Evolutionary conservation across 1,284 basidiomycete species (phyloP).

Genomic region (Naganishia sp.): DNA sequence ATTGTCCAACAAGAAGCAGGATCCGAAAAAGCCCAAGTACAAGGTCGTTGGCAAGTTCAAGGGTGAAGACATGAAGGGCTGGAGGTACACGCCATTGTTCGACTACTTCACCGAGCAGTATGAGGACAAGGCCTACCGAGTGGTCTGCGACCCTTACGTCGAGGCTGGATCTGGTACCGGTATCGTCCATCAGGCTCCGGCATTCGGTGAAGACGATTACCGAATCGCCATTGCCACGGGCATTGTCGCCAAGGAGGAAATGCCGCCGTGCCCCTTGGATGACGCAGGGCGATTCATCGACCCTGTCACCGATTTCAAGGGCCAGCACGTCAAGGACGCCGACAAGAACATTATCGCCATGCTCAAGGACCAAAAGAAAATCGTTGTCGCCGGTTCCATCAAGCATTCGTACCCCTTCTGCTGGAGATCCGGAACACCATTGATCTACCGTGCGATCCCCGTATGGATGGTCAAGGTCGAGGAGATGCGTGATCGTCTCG

Average conservation of each 20-base stretch:
- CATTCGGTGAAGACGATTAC: constrained; percentile 98
- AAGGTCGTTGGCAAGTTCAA: constrained; percentile 86
- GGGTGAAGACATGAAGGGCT: constrained; percentile 91
- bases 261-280: constrained; percentile 94
- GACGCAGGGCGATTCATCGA: constrained; percentile 84
- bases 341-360: constrained; percentile 93
- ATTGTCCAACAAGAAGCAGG: constrained; percentile 58
- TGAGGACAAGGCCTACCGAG: constrained; percentile 87
- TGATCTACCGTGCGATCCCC: constrained; percentile 95
- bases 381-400: constrained; percentile 84
- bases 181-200: constrained; percentile 98
- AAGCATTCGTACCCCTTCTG: constrained; percentile 96
- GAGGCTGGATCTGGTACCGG: constrained; percentile 93
- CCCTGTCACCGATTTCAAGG: constrained; percentile 86
- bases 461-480: constrained; percentile 94
- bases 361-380: constrained; percentile 80
- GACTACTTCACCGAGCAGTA: constrained; percentile 96
- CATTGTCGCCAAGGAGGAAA: constrained; percentile 78
- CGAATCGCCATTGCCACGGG: constrained; percentile 84
- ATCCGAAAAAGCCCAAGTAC: constrained; percentile 78
- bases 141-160: constrained; percentile 89
- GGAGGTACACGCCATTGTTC: constrained; percentile 94
- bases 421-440: constrained; percentile 93
- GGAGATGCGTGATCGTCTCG: constrained; percentile 78
- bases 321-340: constrained; percentile 91